Evolutionary conservation across 1,139 yeast genomes (phyloP), one percentile per base, ranked within the genome.

Genomic region (Taiozyma onychis): DNA sequence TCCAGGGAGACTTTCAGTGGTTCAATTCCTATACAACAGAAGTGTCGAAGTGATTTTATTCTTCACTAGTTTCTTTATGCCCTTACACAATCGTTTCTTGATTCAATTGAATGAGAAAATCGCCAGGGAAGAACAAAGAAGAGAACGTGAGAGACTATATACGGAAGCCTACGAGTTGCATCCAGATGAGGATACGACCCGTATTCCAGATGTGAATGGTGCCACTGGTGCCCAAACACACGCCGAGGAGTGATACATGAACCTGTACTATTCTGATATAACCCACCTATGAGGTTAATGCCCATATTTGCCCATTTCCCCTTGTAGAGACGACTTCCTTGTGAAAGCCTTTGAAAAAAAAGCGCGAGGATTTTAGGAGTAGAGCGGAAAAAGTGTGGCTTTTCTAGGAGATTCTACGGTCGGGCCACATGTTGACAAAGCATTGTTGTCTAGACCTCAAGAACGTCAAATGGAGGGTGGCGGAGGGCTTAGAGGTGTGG

Each of bases 1-100:
- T 5, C 41, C 44, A 10, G 22, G 41, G 14, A 45, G 49, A 24
- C 10, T 3, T 21, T 26, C 42, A 14, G 27, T 13, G 1, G 18
- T 39, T 2, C 42, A 39, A 24, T 24, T 39, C 18, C 6, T 39
- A 6, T 24, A 4, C 28, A 24, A 39, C 18, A 14, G 27, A 39
- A 2, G 45, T 34, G 48, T 54, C 13, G 50, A 48, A 18, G 2
- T 50, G 6, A 9, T 48, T 1, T 24, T 54, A 14, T 52, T 51
- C 48, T 46, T 51, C 27, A 54, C 53, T 0, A 54, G 56, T 28
- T 21, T 50, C 27, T 43, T 44, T 2, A 57, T 55, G 11, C 35
- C 41, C 1, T 18, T 55, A n/a, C 55, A 54, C 39, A 49, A 24
- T 1, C 34, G 44, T 26, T 53, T 48, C 24, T 11, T 47, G 13